These are phyloP conservation scores for Ensete ventricosum DNA, from an alignment of 176 grass and related monocot genomes.

Conservation along the genomic window DNA sequence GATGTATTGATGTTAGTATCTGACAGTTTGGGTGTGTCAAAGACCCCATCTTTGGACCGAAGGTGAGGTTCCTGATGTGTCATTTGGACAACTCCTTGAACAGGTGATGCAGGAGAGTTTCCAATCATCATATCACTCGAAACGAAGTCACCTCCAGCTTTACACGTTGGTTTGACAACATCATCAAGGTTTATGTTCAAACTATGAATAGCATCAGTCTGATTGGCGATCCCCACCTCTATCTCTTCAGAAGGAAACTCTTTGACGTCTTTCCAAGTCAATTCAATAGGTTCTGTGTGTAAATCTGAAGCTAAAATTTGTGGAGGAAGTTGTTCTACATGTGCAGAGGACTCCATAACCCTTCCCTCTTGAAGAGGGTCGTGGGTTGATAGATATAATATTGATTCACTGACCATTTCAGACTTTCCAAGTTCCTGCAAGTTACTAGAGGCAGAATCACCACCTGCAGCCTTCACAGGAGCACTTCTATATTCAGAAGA, in stretches of 20 bases:
- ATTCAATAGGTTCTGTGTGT: constrained; percentile 21
- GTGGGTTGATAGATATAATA: constrained; percentile 24
- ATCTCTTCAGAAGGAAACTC: constrained; percentile 5
- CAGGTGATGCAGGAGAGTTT: constrained; percentile 16
- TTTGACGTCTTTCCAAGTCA: constrained; percentile 9
- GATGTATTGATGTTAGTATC: constrained; percentile 13
- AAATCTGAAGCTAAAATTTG: constrained; percentile 32
- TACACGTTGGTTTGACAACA: constrained; percentile 17
- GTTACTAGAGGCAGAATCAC: constrained; percentile 24
- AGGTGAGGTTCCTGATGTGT: constrained; percentile 1
- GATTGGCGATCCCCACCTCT: constrained; percentile 11
- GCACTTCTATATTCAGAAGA: constrained; percentile 17
- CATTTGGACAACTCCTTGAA: constrained; percentile 23
- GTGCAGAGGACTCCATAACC: constrained; percentile 4
- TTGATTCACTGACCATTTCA: constrained; percentile 13
- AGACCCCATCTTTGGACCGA: constrained; percentile 22
- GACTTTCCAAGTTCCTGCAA: constrained; percentile 18
- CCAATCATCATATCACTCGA: constrained; percentile 14
- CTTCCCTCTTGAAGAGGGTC: not conserved
- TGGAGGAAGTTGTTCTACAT: constrained; percentile 38
- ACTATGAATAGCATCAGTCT: constrained; percentile 22
- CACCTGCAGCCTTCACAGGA: constrained; percentile 8
- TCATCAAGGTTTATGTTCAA: constrained; percentile 18
- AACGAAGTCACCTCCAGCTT: constrained; percentile 18
- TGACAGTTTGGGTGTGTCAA: constrained; percentile 27